Evolutionary conservation across 2,329 filamentous ascomycete species (phyloP).

Genomic region (Exutisphaerella laricina): DNA sequence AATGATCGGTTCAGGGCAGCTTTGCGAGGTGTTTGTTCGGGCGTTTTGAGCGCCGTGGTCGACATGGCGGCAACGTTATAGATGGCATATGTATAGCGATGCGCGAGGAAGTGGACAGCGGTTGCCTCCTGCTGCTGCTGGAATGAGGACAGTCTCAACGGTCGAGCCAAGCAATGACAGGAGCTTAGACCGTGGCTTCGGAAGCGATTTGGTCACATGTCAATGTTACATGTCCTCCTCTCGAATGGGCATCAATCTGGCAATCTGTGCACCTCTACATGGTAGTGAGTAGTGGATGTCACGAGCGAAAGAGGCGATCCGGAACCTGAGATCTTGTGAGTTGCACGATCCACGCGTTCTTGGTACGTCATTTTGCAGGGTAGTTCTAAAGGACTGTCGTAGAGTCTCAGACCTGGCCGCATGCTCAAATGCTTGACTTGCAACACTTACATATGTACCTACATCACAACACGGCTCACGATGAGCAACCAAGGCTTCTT

Average conservation of each 20-base stretch:
- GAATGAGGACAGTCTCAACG: neutral
- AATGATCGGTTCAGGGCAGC: constrained; percentile 40
- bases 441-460: neutral
- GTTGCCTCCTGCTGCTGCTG: neutral
- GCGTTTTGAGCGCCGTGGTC: constrained; percentile 26
- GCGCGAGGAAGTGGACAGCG: neutral
- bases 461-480: constrained; percentile 6
- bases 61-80: constrained; percentile 17
- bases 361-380: too few relatives aligned
- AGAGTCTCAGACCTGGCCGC: neutral
- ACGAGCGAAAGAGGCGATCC: too few relatives aligned
- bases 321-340: too few relatives aligned
- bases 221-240: too few relatives aligned
- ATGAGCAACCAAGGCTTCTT: constrained; percentile 23
- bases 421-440: neutral
- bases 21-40: constrained; percentile 24
- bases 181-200: too few relatives aligned
- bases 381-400: neutral
- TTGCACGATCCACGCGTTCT: too few relatives aligned
- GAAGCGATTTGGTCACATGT: too few relatives aligned
- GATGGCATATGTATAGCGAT: neutral
- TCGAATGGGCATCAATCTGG: too few relatives aligned
- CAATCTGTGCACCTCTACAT: too few relatives aligned
- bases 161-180: too few relatives aligned
- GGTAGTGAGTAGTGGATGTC: too few relatives aligned